Evolutionary conservation across 257 asterid genomes (phyloP), one percentile per base, ranked within the genome.

Genomic region (Salvia hispanica): DNA sequence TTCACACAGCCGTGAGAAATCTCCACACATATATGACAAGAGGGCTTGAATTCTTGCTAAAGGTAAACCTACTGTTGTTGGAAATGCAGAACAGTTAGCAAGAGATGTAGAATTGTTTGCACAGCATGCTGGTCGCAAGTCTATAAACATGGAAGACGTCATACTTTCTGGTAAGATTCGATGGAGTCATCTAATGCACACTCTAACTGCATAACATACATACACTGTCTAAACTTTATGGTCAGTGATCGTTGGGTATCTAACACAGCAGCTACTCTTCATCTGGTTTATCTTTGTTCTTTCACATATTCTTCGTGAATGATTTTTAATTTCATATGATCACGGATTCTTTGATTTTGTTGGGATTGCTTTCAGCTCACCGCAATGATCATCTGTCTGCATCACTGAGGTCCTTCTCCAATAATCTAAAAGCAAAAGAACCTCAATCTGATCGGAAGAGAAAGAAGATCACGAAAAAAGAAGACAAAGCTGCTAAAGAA

Each of bases 71-170:
- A 14, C 46, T 34, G 52, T 18, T 57, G 74, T 58, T 57, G 31
- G 36, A 52, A 76, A 79, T 65, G 78, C 94, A 91, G 96, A 90
- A 51, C 95, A 93, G 83, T 76, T 93, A 53, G 96, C 96, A 10
- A 90, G 83, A 75, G 97, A 93, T 80, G 88, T 93, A 47, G 98
- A 86, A 65, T 74, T 92, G 81, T 93, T 91, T 74, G 82, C 97
- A 4, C 91, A 84, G 75, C 97, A 90, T 75, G 96, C 79, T 11
- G 85, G 93, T 59, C 95, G 96, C 55, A 94, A 94, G 89, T 82
- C 84, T n/a, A 95, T 85, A 62, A 94, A 85, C 82, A 91, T 87
- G 96, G 97, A 94, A 67, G 99, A 94, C 71, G 97, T 94, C 80
- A 85, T 94, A 50, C 96, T 92, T 72, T 78, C 89, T 44, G 87